Evolutionary conservation across 1,139 yeast species (phyloP), one percentile per base, ranked within the genome.

Genomic region (Spathaspora sp.): DNA sequence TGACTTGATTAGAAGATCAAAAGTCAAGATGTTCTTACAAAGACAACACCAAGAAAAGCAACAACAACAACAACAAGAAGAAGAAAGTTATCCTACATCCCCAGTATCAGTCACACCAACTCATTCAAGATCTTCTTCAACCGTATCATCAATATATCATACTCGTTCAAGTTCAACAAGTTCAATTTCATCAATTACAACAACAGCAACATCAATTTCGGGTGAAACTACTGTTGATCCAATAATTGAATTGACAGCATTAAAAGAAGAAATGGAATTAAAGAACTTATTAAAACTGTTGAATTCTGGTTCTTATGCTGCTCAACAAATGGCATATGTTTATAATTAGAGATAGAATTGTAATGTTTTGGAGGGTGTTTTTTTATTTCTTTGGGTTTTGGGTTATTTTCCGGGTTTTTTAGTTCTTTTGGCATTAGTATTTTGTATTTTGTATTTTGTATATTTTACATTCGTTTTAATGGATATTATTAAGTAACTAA

Each of bases 1-100:
- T 43, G 87, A 82, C 53, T 64, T 84, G 58, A 71, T 75, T 61
- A 74, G 63, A 51, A 53, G 67, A 15, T 59, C 62, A 51, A 70
- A 69, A 63, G 59, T 73, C 69, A 66, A 68, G 52, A 63, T 59
- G 51, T 70, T 60, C 56, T 57, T 70, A 48, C 51, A 56, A 40
- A 58, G 62, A 42, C 70, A 67, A 52, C 54, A 55, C 39, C 50
- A 53, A 41, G 51, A 53, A 41, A 46, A 38, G 13, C 49, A 45
- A 34, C 26, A 25, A 26, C 48, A 45, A 39, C 52, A 48, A 38
- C 26, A 39, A 41, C 51, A 41, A 20, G 41, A 44, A 29, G 51
- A 39, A 38, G 25, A 36, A 20, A 46, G 37, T 18, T 44, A 44
- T 39, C 43, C 39, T 17, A 17, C 51, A 20, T 41, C 49, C 25